These are phyloP conservation scores for Eucalyptus polyanthemos DNA, from an alignment of 345 rosid genomes.

Conservation along the genomic window DNA sequence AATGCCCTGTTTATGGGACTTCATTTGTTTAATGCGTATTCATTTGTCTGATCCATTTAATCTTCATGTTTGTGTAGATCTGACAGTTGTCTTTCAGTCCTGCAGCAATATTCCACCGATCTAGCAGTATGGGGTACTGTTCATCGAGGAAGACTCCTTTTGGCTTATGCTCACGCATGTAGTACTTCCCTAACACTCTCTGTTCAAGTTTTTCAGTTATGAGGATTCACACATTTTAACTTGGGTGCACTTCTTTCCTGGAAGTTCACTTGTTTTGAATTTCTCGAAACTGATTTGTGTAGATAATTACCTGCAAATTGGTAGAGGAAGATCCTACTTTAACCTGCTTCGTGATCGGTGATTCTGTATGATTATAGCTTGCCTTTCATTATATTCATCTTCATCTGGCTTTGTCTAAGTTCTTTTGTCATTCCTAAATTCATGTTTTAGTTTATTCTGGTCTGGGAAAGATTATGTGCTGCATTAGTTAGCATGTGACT, in stretches of 20 bases:
- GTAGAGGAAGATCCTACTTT: neutral
- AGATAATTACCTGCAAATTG: neutral
- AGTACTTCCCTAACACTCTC: neutral
- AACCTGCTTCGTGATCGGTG: neutral
- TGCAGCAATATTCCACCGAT: neutral
- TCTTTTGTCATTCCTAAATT: neutral
- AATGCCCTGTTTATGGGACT: slow-evolving; percentile 26
- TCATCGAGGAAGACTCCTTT: neutral
- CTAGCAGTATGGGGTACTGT: neutral
- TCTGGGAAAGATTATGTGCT: neutral
- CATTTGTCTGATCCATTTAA: neutral
- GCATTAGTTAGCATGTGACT: neutral
- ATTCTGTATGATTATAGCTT: neutral
- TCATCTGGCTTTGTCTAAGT: neutral
- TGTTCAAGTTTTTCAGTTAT: neutral
- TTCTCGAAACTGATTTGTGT: neutral
- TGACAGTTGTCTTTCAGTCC: neutral
- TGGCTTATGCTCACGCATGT: neutral
- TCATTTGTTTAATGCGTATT: neutral
- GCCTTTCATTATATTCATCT: neutral
- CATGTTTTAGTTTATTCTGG: neutral
- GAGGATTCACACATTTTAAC: neutral
- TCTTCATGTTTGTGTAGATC: neutral
- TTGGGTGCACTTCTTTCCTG: neutral
- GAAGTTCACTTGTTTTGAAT: neutral